Evolutionary conservation across 2,329 filamentous ascomycete genomes (phyloP), one percentile per base, ranked within the genome.

Genomic region (Pseudocercospora eumusae): DNA sequence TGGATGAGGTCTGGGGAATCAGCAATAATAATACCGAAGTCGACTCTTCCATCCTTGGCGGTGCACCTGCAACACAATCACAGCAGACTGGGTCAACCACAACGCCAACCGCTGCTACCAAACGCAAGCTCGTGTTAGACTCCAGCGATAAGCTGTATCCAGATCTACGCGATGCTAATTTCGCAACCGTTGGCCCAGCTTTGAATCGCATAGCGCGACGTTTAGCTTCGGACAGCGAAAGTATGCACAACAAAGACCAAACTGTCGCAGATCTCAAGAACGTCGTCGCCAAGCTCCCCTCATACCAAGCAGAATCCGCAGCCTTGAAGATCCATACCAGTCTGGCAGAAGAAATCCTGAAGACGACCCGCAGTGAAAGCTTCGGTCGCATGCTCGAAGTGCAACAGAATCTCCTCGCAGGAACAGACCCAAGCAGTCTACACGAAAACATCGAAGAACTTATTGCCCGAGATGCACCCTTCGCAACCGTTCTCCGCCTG

Each of bases 331-430:
- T 93, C 28, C 95, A 99, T 73, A 96, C 93, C 1, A 90, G 90
- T 7, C 83, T 99, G 49, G 92, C 93, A 0, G 95, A 98, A 77
- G 93, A 97, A 68, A 95, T 99, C 58, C 93, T 96, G 82, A 95
- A 96, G 73, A 86, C 92, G 70, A 99, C 95, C 0, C 86, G 91
- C 56, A 90, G 91, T 18, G 93, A 98, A 71, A 85, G 90, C 61
- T 99, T 99, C 80, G 91, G 89, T 67, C 89, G 91, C 64, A 81
- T 92, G 42, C 82, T 99, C 1, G 95, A 98, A 78, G 90, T 98
- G 4, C 95, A 99, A 74, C 95, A 99, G 74, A 97, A 96, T 73
- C 84, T 98, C 49, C 93, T 92, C 23, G 93, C 93, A 0, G 93
- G 93, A 31, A 87, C 91, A 9, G 95, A 98, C 74, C 90, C 93